Evolutionary conservation across 495 filamentous ascomycete species (phyloP).

Genomic region (Tuber melanosporum): DNA sequence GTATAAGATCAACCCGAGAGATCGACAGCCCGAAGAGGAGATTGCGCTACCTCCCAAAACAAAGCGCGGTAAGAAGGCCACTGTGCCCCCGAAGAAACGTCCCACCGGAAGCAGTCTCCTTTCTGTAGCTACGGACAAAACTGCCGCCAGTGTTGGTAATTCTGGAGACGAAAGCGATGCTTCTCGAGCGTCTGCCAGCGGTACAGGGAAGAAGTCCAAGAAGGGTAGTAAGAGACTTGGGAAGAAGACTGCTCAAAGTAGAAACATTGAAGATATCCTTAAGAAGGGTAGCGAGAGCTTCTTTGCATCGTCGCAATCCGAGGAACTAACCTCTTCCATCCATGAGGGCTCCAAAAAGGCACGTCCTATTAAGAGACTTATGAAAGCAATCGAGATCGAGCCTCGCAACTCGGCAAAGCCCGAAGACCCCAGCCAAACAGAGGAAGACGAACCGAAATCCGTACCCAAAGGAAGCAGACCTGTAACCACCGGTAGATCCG

Average conservation of each 20-base stretch:
- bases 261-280: conserved; percentile 20
- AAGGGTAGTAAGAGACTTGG: conserved; percentile 20
- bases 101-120: conserved; percentile 22
- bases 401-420: conserved; percentile 1
- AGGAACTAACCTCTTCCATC: conserved; percentile 16
- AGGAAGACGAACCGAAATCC: conserved; percentile 1
- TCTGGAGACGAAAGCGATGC: conserved; percentile 25
- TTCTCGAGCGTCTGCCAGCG: conserved; percentile 14
- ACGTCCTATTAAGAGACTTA: neutral
- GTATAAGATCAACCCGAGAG: neutral
- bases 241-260: conserved; percentile 10
- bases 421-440: neutral
- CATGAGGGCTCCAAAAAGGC: neutral
- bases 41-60: conserved; percentile 7
- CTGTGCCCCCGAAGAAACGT: conserved; percentile 3
- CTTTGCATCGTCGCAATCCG: conserved; percentile 22
- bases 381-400: neutral
- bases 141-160: conserved; percentile 16
- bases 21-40: neutral
- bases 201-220: conserved; percentile 7
- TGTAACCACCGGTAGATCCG: neutral
- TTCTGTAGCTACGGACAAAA: conserved; percentile 16
- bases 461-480: neutral
- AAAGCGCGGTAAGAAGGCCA: conserved; percentile 20
- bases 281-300: conserved; percentile 35